phyloP scores from a whole-genome alignment of 2,329 filamentous ascomycete species.

The Clonostachys sp. region DNA sequence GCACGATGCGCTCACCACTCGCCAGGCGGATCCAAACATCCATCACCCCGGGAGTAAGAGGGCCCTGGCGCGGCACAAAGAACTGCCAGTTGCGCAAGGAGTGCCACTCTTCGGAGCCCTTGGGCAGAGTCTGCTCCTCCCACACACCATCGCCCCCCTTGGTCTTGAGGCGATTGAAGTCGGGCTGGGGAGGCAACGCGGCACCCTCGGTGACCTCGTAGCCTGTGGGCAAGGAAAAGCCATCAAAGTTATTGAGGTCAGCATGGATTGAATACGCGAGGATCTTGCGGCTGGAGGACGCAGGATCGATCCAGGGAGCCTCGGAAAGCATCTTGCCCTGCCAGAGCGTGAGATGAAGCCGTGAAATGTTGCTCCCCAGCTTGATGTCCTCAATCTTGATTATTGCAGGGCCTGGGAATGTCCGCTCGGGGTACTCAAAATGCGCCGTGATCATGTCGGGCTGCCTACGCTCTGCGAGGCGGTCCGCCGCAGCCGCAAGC shows the following conservation, averaged over 20 bases:
- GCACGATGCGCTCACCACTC: conserved; percentile 55
- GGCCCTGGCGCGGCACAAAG: conserved; percentile 5
- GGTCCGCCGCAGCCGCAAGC: conserved; percentile 15
- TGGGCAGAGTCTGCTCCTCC: not conserved
- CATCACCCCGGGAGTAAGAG: conserved; percentile 1
- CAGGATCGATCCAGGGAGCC: not conserved
- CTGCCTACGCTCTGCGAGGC: conserved; percentile 16
- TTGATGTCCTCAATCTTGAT: conserved; percentile 27
- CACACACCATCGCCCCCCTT: not conserved
- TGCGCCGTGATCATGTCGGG: conserved; percentile 22
- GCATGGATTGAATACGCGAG: not conserved
- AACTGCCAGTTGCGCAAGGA: not conserved
- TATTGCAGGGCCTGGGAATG: conserved; percentile 18
- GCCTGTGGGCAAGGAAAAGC: conserved; percentile 1
- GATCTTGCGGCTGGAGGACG: not conserved
- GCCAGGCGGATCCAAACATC: conserved; percentile 64
- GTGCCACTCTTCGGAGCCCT: not conserved
- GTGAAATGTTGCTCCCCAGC: conserved; percentile 3
- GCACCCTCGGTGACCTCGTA: conserved; percentile 2
- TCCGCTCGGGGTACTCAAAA: conserved; percentile 25
- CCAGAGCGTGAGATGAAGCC: not conserved
- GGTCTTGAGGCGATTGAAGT: not conserved
- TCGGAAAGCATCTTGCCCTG: not conserved
- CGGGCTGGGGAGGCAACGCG: not conserved
- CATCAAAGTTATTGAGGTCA: not conserved